Conservation (phyloP, 2,329 filamentous ascomycete species). For the Geoglossum cookeanum region DNA sequence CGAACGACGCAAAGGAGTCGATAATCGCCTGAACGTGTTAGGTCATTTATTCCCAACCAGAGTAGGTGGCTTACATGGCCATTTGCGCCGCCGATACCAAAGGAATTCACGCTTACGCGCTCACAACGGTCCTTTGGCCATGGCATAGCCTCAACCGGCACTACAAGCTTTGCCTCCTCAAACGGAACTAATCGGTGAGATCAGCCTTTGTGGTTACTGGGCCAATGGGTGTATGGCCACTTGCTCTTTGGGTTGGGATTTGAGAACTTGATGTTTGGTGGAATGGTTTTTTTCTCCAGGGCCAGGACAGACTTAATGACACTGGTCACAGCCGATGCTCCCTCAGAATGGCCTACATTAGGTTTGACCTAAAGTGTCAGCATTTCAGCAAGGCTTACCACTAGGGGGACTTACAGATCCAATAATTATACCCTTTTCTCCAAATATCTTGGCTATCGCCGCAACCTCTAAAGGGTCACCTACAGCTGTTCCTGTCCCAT, state of each 20-base stretch:
- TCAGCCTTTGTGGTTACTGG: background rate
- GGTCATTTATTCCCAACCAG: background rate
- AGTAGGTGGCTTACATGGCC: conserved; percentile 18
- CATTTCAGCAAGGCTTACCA: conserved; percentile 13
- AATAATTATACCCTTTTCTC: background rate
- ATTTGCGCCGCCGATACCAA: conserved; percentile 29
- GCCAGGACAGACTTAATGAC: conserved; percentile 33
- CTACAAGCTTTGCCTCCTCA: conserved; percentile 10
- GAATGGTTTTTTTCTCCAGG: conserved; percentile 30
- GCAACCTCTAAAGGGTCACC: conserved; percentile 5
- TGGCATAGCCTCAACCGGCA: conserved; percentile 11
- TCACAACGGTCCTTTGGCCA: conserved; percentile 8
- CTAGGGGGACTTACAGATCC: background rate
- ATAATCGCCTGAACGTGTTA: background rate
- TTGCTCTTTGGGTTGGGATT: conserved; percentile 19
- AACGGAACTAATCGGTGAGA: too few species aligned
- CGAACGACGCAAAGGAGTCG: too few species aligned
- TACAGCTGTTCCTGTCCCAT: conserved; percentile 3
- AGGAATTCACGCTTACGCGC: conserved; percentile 13
- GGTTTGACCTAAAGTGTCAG: conserved; percentile 29
- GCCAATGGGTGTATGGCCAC: conserved; percentile 8
- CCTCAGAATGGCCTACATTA: conserved; percentile 35
- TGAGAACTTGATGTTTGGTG: conserved; percentile 31
- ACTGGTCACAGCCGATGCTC: conserved; percentile 31
- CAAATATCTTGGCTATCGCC: conserved; percentile 3